Evolutionary conservation across 352 stramenopile genomes (phyloP).

Genomic region (Pythium biforme): DNA sequence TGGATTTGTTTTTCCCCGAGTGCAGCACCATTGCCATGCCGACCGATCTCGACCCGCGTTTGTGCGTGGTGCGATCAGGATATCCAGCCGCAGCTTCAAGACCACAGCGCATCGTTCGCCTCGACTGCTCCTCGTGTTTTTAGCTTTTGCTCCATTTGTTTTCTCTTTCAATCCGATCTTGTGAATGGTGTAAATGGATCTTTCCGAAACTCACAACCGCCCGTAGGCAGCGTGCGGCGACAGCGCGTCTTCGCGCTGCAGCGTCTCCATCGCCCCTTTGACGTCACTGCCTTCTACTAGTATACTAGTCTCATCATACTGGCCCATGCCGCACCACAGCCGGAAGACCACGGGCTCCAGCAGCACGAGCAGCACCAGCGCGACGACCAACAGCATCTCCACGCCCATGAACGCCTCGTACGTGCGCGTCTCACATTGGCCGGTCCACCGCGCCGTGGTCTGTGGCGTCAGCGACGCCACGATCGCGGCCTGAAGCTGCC

Average conservation of each 20-base stretch:
- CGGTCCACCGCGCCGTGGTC: not conserved
- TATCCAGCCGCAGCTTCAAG: too few species aligned
- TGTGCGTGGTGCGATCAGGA: too few species aligned
- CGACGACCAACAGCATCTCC: conserved; percentile 9
- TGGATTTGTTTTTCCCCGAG: too few species aligned
- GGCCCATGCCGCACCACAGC: conserved; percentile 10
- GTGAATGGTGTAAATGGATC: too few species aligned
- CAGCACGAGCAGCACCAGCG: conserved; percentile 3
- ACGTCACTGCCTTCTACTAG: not conserved
- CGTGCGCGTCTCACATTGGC: not conserved
- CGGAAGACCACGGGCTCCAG: conserved; percentile 19
- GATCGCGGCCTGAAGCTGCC: not conserved
- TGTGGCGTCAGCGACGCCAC: not conserved
- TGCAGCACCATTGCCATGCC: too few species aligned
- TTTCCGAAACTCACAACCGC: not conserved
- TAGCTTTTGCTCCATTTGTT: too few species aligned
- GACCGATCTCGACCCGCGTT: too few species aligned
- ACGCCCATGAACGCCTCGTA: conserved; percentile 18
- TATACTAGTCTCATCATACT: not conserved
- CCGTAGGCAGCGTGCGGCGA: not conserved
- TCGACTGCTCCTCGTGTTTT: too few species aligned
- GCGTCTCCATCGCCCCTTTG: not conserved
- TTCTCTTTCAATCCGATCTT: not conserved
- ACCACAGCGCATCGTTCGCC: too few species aligned
- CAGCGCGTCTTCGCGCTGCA: conserved; percentile 1